Evolutionary conservation across 768 basidiomycete genomes (phyloP), one percentile per base, ranked within the genome.

Genomic region (Calocybe indica): DNA sequence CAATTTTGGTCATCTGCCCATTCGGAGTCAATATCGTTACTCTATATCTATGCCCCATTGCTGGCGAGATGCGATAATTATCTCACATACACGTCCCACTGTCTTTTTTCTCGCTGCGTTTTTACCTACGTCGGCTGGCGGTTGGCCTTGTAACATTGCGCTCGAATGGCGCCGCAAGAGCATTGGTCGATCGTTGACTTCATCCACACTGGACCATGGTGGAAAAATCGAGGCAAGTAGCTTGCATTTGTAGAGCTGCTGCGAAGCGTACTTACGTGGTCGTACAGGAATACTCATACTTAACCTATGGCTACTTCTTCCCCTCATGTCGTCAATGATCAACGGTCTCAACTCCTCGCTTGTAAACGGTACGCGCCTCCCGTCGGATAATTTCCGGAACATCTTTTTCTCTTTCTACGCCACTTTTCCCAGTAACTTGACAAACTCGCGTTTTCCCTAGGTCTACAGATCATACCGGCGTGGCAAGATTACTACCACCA

Each of bases 281-380:
- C 39, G 5, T 28, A 13, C 42, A 83, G 83, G 82, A 28, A 75
- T 85, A 40, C 63, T 83, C 29, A 47, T 73, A 42, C 63, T 84
- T 35, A 85, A 84, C 59, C 48, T 84, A 5, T 79, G 73, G 54
- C 68, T 86, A 31, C 46, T 80, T 11, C 65, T 86, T 11, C 81
- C 84, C 1, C 68, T 87, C n/a, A 62, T 85, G 47, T 83, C 84
- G 11, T 76, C 82, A 12, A 67, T 75, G 10, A 75, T 77, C 42
- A 86, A 85, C 62, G 85, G 86, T 22, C 73, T 83, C 43, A 82
- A 85, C 58, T 79, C 80, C 3, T 84, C 82, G n/a, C 63, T 83
- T 39, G 70, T 83, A 11, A 85, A 84, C 55, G 69, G 68, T 74
- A 47, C 22, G 36, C 36, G 11, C 11, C 36, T 37, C 14, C 4